Evolutionary conservation across 305 asterid species (phyloP).

Genomic region (Fraxinus latifolia): DNA sequence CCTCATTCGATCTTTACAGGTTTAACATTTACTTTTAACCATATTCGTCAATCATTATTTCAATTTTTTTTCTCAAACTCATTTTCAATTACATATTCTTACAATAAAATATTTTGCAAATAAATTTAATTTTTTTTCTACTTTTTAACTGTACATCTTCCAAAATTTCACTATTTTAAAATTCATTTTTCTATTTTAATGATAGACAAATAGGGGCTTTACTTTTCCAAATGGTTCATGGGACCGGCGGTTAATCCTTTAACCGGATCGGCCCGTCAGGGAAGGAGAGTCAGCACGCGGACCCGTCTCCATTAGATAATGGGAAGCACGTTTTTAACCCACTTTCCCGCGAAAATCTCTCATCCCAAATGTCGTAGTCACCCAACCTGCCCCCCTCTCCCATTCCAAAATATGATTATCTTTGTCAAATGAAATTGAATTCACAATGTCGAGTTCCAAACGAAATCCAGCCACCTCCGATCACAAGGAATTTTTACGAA

Average conservation of each 20-base stretch:
- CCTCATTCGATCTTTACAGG: background rate
- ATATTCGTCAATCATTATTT: too few species aligned
- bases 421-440: constrained; percentile 20
- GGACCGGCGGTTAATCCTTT: background rate
- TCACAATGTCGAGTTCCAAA: constrained; percentile 37
- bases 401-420: constrained; percentile 29
- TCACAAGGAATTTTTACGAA: constrained; percentile 37
- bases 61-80: background rate
- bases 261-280: background rate
- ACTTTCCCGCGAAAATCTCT: constrained; percentile 82
- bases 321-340: constrained; percentile 47
- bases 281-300: background rate
- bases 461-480: constrained; percentile 29
- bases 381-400: background rate
- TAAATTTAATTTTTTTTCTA: too few species aligned
- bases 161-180: background rate
- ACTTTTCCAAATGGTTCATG: background rate
- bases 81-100: background rate
- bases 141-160: background rate
- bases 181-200: too few species aligned
- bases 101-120: too few species aligned
- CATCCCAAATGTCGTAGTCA: constrained; percentile 21
- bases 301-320: background rate
- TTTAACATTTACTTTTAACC: background rate
- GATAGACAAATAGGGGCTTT: background rate